Base-by-base conservation (phyloP, 208 protist genomes). In the Wallacemonas sp. region DNA sequence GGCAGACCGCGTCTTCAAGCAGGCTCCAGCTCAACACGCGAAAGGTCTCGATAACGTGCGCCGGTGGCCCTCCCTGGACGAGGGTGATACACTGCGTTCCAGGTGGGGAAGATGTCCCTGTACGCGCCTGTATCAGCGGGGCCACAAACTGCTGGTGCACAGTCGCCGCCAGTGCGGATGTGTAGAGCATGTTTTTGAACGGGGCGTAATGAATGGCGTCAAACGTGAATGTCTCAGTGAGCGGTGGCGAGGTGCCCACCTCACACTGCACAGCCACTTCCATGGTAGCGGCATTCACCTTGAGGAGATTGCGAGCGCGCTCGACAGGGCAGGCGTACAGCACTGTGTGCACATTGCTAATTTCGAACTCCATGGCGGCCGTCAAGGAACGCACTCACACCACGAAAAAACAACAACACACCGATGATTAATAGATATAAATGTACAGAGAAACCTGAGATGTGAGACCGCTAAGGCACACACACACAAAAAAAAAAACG, bases 41-140 rank as follows among this genome's bases (percentile, higher is more conserved):
- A 22, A 51, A 51, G 11, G 45, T 51, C 19, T 51, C 45, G 17
- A 19, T 51, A 19, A 19, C 22, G 45, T 51, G 45, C 45, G 9
- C 19, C 17, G 45, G 45, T 19, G 45, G 45, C 22, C 45, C 45
- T 24, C 45, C 45, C 45, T 51, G 45, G 17, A 51, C 45, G 45
- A 51, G 15, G 45, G 45, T 51, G 45, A 51, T 11, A 22, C 45
- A 51, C 45, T 51, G 45, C 45, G 45, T 51, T 11, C 45, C 45
- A 8, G 19, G 11, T 22, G 11, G 11, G 11, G 45, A 22, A 11
- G 45, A 22, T 8, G 45, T 11, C 8, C 45, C 45, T 8, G 45
- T 51, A 19, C 45, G 14, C 17, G 45, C 45, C 45, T 12, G 17
- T 19, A 51, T 22, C 17, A 51, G 45, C 45, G 45, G 45, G 9